Evolutionary conservation across 2,329 filamentous ascomycete genomes (phyloP).

Genomic region (Chaetothyriales sp.): DNA sequence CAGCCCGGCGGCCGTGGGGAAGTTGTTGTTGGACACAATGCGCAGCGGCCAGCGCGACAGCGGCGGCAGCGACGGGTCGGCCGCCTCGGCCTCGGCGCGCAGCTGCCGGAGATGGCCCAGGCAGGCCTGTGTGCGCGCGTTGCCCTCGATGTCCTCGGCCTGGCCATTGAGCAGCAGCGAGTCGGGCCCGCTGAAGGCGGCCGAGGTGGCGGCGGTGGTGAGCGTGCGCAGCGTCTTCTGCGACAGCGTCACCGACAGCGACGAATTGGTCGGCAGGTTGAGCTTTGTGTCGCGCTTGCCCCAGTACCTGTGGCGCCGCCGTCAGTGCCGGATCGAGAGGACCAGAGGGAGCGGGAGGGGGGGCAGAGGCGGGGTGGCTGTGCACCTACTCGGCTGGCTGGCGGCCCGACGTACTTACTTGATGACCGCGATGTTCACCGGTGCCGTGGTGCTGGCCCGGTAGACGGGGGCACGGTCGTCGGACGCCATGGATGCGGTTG

Average conservation of each 20-base stretch:
- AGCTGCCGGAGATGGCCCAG: slow-evolving; percentile 72
- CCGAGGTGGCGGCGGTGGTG: slow-evolving; percentile 84
- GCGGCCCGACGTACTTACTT: slow-evolving; percentile 18
- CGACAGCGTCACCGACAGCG: slow-evolving; percentile 88
- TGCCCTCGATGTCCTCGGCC: slow-evolving; percentile 63
- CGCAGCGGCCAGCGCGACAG: slow-evolving; percentile 64
- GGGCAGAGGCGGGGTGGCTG: neutral
- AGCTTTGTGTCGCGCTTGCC: slow-evolving; percentile 88
- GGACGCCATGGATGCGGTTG: neutral
- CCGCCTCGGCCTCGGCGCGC: slow-evolving; percentile 59
- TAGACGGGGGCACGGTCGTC: slow-evolving; percentile 40
- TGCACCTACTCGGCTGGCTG: slow-evolving; percentile 2
- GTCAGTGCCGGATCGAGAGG: slow-evolving; percentile 1
- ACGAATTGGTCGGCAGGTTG: slow-evolving; percentile 96
- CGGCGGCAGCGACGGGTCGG: slow-evolving; percentile 62
- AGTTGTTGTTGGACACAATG: slow-evolving; percentile 95
- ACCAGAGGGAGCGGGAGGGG: neutral
- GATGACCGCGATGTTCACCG: slow-evolving; percentile 21
- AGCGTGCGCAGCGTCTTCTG: slow-evolving; percentile 88
- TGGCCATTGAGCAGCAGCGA: slow-evolving; percentile 73
- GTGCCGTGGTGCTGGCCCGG: slow-evolving; percentile 88
- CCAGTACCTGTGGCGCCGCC: slow-evolving; percentile 55
- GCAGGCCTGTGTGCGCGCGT: slow-evolving; percentile 86
- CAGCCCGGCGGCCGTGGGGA: slow-evolving; percentile 89
- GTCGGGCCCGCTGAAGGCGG: slow-evolving; percentile 50